These are phyloP conservation scores for Rhizoclosmatium globosum DNA, from an alignment of 192 early-diverging fungal species.

Conservation along the genomic window DNA sequence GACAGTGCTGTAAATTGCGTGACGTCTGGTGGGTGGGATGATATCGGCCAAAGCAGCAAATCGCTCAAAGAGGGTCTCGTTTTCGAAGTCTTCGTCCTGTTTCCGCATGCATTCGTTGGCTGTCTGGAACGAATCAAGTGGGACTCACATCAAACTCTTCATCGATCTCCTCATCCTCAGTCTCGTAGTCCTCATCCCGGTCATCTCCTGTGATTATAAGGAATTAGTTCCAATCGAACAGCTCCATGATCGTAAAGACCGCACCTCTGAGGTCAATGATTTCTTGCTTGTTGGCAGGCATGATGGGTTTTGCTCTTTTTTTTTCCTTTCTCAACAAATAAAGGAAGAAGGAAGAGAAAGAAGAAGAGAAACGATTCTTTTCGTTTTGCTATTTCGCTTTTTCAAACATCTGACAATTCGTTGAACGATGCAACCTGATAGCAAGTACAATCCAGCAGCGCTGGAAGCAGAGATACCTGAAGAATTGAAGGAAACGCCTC, in stretches of 20 bases:
- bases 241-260: background rate
- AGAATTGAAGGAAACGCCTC: constrained; percentile 53
- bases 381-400: no score
- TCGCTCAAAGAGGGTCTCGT: constrained; percentile 86
- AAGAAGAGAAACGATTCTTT: no score
- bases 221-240: background rate
- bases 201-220: constrained; percentile 12
- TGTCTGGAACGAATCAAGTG: background rate
- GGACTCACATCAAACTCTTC: constrained; percentile 17
- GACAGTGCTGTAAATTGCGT: constrained; percentile 64
- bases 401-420: no score
- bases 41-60: constrained; percentile 87
- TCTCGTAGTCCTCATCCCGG: constrained; percentile 50
- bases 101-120: background rate
- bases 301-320: no score
- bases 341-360: no score
- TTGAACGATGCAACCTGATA: background rate
- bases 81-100: constrained; percentile 74
- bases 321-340: no score
- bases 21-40: constrained; percentile 78
- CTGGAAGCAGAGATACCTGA: constrained; percentile 59
- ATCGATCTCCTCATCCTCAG: constrained; percentile 42
- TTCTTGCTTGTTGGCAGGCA: background rate
- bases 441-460: constrained; percentile 19
- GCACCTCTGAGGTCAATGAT: constrained; percentile 5